Evolutionary conservation across 805 yeast species (phyloP), one percentile per base, ranked within the genome.

Genomic region (Suhomyces prunicola): DNA sequence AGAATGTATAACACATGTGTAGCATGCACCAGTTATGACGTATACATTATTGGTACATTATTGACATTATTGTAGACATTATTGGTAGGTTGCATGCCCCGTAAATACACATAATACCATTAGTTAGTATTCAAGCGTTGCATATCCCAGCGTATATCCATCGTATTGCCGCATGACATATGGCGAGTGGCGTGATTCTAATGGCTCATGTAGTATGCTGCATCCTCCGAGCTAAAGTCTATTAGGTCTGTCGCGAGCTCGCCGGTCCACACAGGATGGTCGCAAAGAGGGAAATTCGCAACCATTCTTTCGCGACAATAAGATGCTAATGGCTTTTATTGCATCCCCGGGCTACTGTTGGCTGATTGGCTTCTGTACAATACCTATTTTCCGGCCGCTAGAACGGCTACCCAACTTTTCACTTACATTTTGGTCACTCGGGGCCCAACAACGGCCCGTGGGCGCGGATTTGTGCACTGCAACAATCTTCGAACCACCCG

Each of bases 111-210:
- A 6, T 24, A 24, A 6, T 40, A 22, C 13, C n/a, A 10, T 19
- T 5, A 22, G 44, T 17, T 40, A 40, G 19, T 40, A 35, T 35
- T 35, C 31, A 29, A 8, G 31, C 31, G 8, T 29, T 29, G 36
- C 46, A 42, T 42, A 42, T 23, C 13, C 12, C 46, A 42, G 46
- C 46, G 29, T 42, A 23, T 42, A 23, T 42, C 46, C 46, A 33
- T 33, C 17, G 36, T 33, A 13, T 33, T 6, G 36, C 36, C 36
- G 36, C 9, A 6, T 33, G 17, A 33, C 17, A 2, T n/a, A n/a
- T 33, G 36, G 36, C 36, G n/a, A 29, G 12, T 29, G 33, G 33
- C 33, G n/a, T 29, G 33, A 10, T 29, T 29, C n/a, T 10, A 29
- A 17, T 33, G 6, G 9, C 36, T n/a, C 36, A 33, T 33, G 36